Evolutionary conservation across 768 basidiomycete genomes (phyloP).

Genomic region (Macrocybe gigantea): DNA sequence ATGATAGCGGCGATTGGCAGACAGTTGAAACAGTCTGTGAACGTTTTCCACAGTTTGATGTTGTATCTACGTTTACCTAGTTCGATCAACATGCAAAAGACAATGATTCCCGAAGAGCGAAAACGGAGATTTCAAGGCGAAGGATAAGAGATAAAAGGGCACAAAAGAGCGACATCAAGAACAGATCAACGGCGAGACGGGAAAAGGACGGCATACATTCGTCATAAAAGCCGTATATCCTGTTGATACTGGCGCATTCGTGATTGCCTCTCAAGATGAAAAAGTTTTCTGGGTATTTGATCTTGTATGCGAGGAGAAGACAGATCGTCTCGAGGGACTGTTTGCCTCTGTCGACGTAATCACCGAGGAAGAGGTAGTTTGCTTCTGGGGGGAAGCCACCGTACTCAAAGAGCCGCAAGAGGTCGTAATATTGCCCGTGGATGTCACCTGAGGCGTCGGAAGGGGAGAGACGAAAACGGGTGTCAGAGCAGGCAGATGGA

Average conservation of each 20-base stretch:
- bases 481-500: conserved; percentile 12
- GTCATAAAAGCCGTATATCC: conserved; percentile 99
- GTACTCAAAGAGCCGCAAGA: conserved; percentile 96
- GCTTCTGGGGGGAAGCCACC: conserved; percentile 99
- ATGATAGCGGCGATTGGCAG: conserved; percentile 98
- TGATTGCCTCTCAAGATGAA: conserved; percentile 99
- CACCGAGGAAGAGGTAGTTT: conserved; percentile 99
- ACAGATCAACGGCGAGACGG: conserved; percentile 7
- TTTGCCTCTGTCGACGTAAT: conserved; percentile 99
- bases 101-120: neutral
- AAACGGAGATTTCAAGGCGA: no score
- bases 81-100: no score
- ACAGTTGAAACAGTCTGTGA: conserved; percentile 99
- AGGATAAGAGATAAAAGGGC: neutral
- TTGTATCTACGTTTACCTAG: conserved; percentile 99
- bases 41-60: conserved; percentile 99
- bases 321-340: conserved; percentile 99
- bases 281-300: conserved; percentile 99
- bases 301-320: conserved; percentile 98
- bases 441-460: conserved; percentile 70
- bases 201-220: conserved; percentile 67
- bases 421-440: conserved; percentile 99
- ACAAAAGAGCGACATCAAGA: neutral
- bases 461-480: no score
- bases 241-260: conserved; percentile 98